Conservation (phyloP, 805 yeast species). For the Limtongia smithiae region DNA sequence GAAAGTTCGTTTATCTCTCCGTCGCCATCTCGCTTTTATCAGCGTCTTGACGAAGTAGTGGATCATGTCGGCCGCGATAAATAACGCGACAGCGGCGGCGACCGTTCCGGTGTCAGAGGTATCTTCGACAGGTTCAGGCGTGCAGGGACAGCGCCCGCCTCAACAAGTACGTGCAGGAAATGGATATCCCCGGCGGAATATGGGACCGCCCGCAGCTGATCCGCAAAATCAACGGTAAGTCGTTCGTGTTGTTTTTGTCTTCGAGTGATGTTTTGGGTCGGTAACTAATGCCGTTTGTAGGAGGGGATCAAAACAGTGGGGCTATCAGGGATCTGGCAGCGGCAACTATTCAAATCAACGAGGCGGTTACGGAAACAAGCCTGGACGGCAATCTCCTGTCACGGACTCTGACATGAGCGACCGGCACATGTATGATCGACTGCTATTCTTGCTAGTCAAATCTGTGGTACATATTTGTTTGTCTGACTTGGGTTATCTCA, state of each 20-base stretch:
- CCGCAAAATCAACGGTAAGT: conserved; percentile 15
- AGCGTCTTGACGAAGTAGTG: too few relatives aligned
- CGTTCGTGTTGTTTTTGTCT: neutral
- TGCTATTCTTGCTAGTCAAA: conserved; percentile 52
- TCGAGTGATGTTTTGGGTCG: neutral
- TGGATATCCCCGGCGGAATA: conserved; percentile 13
- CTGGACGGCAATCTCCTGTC: conserved; percentile 18
- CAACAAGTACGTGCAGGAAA: too few relatives aligned
- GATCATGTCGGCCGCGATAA: conserved; percentile 10
- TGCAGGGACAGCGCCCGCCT: too few relatives aligned
- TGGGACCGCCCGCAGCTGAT: conserved; percentile 18
- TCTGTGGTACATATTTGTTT: conserved; percentile 43
- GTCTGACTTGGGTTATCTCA: neutral
- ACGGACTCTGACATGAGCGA: conserved; percentile 33
- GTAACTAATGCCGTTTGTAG: neutral
- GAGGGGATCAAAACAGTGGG: conserved; percentile 8
- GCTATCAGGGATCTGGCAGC: conserved; percentile 5
- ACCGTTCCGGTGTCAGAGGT: too few relatives aligned
- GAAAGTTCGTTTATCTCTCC: too few relatives aligned
- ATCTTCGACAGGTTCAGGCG: too few relatives aligned
- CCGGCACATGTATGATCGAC: conserved; percentile 51
- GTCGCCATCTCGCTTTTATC: too few relatives aligned
- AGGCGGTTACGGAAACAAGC: neutral
- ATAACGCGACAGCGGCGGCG: conserved; percentile 7
- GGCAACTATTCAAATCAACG: conserved; percentile 1